Evolutionary conservation across 75 land plant species (phyloP).

Genomic region (Chamaecyparis obtusa): DNA sequence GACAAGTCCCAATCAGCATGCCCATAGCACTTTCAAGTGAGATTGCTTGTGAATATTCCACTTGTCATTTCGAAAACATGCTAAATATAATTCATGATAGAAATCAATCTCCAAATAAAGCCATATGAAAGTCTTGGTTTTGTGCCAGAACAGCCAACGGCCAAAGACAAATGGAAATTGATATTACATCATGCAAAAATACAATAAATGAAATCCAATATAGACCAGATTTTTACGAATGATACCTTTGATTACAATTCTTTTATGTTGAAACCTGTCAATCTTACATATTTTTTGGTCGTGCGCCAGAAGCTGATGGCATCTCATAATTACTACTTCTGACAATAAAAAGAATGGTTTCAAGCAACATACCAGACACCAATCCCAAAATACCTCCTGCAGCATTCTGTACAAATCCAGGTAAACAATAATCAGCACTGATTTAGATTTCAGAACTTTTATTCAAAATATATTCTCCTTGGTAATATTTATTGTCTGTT

Average conservation of each 20-base stretch:
- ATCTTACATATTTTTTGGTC: not conserved
- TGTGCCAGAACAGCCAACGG: not conserved
- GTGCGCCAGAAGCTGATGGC: slow-evolving; percentile 19
- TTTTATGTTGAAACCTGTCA: not conserved
- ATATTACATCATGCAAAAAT: not conserved
- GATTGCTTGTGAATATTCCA: not conserved
- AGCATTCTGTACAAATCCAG: slow-evolving; percentile 58
- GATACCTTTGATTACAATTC: not conserved
- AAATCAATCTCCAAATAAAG: not conserved
- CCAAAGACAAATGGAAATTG: not conserved
- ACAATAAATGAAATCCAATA: too few species aligned
- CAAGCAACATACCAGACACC: slow-evolving; percentile 81
- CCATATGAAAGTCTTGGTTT: not conserved
- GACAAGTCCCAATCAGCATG: too few species aligned
- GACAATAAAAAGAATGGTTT: slow-evolving; percentile 79
- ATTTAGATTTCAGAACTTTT: not conserved
- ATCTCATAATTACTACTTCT: slow-evolving; percentile 47
- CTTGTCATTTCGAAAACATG: not conserved
- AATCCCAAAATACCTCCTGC: slow-evolving; percentile 90
- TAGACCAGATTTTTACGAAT: not conserved
- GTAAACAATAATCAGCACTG: not conserved
- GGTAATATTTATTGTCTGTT: not conserved
- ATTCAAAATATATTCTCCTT: not conserved
- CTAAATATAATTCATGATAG: slow-evolving; percentile 1
- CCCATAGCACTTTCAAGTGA: too few species aligned